Evolutionary conservation across 108 stramenopile species (phyloP).

Genomic region (Fragilariopsis cylindrus): DNA sequence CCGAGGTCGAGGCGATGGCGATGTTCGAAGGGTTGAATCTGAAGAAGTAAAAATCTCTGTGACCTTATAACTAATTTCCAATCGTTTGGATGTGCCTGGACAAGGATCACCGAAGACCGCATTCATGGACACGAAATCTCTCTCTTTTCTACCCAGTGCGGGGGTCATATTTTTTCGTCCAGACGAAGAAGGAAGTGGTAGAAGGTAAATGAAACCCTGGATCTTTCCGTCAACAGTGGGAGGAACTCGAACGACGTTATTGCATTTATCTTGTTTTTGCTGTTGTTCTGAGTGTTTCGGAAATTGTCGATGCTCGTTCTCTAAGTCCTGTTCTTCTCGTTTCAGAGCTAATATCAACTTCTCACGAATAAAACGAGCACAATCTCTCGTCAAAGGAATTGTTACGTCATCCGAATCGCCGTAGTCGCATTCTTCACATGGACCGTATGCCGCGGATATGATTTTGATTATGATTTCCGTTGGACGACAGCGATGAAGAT

Average conservation of each 20-base stretch:
- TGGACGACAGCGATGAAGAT: background rate
- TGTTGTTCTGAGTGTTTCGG: background rate
- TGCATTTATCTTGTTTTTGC: conserved; percentile 1
- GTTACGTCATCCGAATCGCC: conserved; percentile 19
- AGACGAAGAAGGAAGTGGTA: background rate
- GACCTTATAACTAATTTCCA: conserved; percentile 46
- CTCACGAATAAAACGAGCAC: conserved; percentile 42
- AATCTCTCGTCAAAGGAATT: conserved; percentile 56
- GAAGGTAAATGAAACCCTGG: conserved; percentile 7
- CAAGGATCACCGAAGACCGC: conserved; percentile 76
- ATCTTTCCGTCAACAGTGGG: conserved; percentile 11
- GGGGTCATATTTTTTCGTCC: background rate
- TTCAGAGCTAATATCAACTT: conserved; percentile 14
- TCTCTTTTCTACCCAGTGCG: too few relatives aligned
- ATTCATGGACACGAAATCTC: conserved; percentile 43
- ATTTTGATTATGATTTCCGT: conserved; percentile 34
- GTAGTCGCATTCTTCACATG: conserved; percentile 44
- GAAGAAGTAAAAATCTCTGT: background rate
- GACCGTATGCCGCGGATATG: conserved; percentile 55
- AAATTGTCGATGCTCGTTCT: background rate
- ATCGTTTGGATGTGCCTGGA: conserved; percentile 60
- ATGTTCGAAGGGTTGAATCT: background rate
- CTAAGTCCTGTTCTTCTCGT: background rate
- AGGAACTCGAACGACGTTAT: background rate
- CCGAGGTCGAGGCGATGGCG: conserved; percentile 9